phyloP scores from a whole-genome alignment of 2,329 filamentous ascomycete species.

The Xylaria multiplex region DNA sequence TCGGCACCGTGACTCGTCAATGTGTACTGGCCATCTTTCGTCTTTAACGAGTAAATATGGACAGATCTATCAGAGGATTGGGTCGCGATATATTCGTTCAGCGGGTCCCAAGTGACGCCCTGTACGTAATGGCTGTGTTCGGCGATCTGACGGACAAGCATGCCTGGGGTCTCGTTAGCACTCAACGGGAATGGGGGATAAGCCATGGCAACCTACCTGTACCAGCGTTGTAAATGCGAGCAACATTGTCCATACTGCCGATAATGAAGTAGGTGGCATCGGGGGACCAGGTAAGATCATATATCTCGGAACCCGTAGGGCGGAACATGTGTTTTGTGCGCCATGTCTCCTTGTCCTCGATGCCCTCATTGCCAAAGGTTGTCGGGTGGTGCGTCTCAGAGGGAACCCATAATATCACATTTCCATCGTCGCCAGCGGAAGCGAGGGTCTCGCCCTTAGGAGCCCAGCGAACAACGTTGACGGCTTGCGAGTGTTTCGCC shows the following conservation, averaged over 20 bases:
- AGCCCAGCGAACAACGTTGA: constrained; percentile 97
- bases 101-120: constrained; percentile 96
- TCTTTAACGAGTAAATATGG: constrained; percentile 95
- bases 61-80: constrained; percentile 98
- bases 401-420: constrained; percentile 95
- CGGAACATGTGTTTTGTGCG: constrained; percentile 97
- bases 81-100: constrained; percentile 97
- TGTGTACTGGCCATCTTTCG: constrained; percentile 94
- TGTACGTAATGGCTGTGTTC: constrained; percentile 83
- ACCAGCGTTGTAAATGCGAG: constrained; percentile 93
- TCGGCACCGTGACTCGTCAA: constrained; percentile 70
- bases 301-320: constrained; percentile 94
- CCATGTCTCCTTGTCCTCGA: constrained; percentile 97
- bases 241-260: constrained; percentile 99
- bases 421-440: constrained; percentile 96
- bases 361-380: constrained; percentile 81
- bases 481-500: constrained; percentile 92
- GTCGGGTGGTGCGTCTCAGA: constrained; percentile 76
- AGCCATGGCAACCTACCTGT: constrained; percentile 60
- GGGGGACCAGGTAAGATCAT: constrained; percentile 98
- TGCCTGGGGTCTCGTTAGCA: constrained; percentile 38
- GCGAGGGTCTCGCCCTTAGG: constrained; percentile 93
- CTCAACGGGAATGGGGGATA: too few species aligned
- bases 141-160: constrained; percentile 47
- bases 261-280: constrained; percentile 96